Evolutionary conservation across 495 filamentous ascomycete species (phyloP).

Genomic region (Aspergillus haitiensis): DNA sequence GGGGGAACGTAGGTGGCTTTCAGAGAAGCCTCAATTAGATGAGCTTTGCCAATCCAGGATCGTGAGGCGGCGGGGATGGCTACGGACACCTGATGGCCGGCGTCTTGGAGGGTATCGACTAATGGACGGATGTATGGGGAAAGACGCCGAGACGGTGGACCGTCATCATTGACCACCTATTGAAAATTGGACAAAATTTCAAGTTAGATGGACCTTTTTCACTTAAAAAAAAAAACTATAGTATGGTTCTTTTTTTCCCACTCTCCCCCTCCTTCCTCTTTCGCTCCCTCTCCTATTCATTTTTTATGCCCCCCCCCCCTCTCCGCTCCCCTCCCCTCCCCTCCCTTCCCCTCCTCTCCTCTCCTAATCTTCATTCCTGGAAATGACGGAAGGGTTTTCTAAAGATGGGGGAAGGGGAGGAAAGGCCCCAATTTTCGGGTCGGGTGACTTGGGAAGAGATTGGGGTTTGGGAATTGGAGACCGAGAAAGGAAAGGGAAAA

Average conservation of each 20-base stretch:
- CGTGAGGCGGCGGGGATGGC: constrained; percentile 86
- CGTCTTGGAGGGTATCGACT: constrained; percentile 69
- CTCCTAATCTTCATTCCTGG: not conserved
- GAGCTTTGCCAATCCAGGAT: constrained; percentile 97
- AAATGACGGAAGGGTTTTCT: not conserved
- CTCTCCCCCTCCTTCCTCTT: not conserved
- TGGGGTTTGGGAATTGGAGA: constrained; percentile 8
- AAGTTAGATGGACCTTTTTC: too few species aligned
- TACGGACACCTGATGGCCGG: constrained; percentile 87
- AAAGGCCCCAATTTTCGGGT: constrained; percentile 1
- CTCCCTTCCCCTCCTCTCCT: too few species aligned
- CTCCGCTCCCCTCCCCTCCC: too few species aligned
- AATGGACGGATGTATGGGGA: constrained; percentile 90
- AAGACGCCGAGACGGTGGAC: constrained; percentile 79
- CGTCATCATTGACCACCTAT: constrained; percentile 89
- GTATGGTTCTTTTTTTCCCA: too few species aligned
- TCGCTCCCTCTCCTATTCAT: too few species aligned
- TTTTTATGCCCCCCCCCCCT: too few species aligned
- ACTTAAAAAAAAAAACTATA: too few species aligned
- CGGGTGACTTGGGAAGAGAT: constrained; percentile 8
- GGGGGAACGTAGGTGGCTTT: constrained; percentile 81
- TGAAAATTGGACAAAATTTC: not conserved
- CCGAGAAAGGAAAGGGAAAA: constrained; percentile 6
- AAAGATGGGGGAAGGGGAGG: not conserved
- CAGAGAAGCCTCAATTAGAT: constrained; percentile 81